Conservation (phyloP, 169 alveolate genomes). For the Condylostoma magnum region DNA sequence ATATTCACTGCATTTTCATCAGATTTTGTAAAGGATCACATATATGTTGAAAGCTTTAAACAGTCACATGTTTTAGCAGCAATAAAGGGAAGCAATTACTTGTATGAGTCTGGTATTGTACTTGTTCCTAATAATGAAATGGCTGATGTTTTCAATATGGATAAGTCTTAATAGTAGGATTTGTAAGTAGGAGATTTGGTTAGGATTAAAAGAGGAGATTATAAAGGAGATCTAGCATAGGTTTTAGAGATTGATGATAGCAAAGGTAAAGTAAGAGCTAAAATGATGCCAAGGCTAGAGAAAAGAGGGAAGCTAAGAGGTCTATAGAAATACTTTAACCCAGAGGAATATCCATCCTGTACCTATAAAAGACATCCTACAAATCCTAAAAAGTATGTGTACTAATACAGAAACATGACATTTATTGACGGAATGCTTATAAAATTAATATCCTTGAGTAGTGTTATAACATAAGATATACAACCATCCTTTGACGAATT, state of each 20-base stretch:
- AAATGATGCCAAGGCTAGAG: constrained; percentile 64
- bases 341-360: constrained; percentile 3
- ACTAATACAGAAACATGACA: constrained; percentile 2
- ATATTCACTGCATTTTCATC: constrained; percentile 61
- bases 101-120: constrained; percentile 43
- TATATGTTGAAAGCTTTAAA: constrained; percentile 71
- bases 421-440: background rate
- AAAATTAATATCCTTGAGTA: background rate
- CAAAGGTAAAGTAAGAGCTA: constrained; percentile 39
- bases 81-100: constrained; percentile 47
- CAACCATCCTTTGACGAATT: constrained; percentile 15
- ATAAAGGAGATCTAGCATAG: constrained; percentile 70
- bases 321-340: constrained; percentile 51
- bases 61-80: constrained; percentile 69
- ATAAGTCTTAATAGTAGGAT: constrained; percentile 37
- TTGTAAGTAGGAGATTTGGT: constrained; percentile 51
- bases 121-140: constrained; percentile 65
- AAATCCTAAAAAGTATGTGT: background rate
- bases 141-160: constrained; percentile 55
- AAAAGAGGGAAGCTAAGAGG: constrained; percentile 38
- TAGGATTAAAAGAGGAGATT: constrained; percentile 54
- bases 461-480: background rate
- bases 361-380: constrained; percentile 5
- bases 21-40: constrained; percentile 65
- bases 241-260: constrained; percentile 53